These are phyloP conservation scores for Talaromyces nanjingensis DNA, from an alignment of 495 filamentous ascomycete species.

Conservation along the genomic window DNA sequence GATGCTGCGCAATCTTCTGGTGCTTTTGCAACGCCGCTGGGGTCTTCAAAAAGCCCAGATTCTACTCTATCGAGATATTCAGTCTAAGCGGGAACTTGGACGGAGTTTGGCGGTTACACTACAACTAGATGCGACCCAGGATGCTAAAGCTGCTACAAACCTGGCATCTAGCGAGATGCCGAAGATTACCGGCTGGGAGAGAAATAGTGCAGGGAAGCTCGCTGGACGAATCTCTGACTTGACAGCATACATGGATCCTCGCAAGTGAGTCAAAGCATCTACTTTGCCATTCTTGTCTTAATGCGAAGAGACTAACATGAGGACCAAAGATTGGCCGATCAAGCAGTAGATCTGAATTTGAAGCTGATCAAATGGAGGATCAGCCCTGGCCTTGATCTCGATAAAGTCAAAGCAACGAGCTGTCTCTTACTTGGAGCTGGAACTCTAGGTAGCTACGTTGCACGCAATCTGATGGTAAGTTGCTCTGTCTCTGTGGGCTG, in stretches of 20 bases:
- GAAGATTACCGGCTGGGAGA: conserved; percentile 92
- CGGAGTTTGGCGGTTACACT: conserved; percentile 73
- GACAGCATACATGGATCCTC: conserved; percentile 86
- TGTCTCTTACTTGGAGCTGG: conserved; percentile 93
- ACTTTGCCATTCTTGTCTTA: background rate
- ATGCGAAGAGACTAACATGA: conserved; percentile 3
- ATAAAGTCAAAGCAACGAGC: conserved; percentile 81
- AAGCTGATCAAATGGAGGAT: conserved; percentile 99
- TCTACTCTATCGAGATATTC: conserved; percentile 83
- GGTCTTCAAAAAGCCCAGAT: conserved; percentile 70
- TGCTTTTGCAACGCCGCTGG: conserved; percentile 79
- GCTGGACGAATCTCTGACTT: conserved; percentile 70
- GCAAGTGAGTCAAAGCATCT: conserved; percentile 33
- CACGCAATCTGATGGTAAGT: conserved; percentile 69
- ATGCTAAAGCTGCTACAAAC: conserved; percentile 16
- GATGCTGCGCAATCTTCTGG: conserved; percentile 84
- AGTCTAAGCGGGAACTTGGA: conserved; percentile 64
- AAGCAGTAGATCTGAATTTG: conserved; percentile 94
- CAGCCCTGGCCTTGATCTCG: conserved; percentile 78
- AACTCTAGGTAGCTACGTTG: conserved; percentile 89
- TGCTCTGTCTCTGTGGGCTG: background rate
- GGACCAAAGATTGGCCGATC: conserved; percentile 63
- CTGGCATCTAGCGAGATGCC: conserved; percentile 51
- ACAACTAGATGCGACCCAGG: conserved; percentile 36
- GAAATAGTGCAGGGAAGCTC: conserved; percentile 67